phyloP scores from a whole-genome alignment of 306 rosid genomes.

The Pyrus pyrifolia region DNA sequence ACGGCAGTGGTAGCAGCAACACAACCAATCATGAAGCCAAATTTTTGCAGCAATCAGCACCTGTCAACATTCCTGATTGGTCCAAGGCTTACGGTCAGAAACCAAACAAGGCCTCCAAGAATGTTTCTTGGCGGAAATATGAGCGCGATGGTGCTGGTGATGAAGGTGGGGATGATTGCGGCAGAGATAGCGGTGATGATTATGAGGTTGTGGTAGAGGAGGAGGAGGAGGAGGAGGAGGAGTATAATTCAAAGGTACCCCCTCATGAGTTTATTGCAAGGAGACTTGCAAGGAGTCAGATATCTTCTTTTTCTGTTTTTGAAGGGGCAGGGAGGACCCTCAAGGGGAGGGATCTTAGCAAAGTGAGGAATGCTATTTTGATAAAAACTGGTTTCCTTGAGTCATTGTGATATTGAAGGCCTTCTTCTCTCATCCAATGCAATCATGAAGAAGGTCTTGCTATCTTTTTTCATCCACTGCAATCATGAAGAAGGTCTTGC shows the following conservation, averaged over 20 bases:
- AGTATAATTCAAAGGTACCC: constrained; percentile 40
- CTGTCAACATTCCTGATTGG: constrained; percentile 73
- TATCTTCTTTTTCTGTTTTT: constrained; percentile 81
- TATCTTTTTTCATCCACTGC: background rate
- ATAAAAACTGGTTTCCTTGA: constrained; percentile 85
- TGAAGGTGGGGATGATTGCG: constrained; percentile 7
- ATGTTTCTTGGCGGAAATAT: constrained; percentile 25
- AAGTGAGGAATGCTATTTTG: constrained; percentile 75
- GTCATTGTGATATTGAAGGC: constrained; percentile 26
- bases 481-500: background rate
- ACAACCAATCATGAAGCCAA: constrained; percentile 27
- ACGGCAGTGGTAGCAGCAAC: constrained; percentile 19
- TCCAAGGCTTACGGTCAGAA: constrained; percentile 36
- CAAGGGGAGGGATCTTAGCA: constrained; percentile 88
- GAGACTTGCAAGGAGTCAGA: constrained; percentile 75
- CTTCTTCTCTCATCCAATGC: background rate
- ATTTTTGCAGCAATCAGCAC: constrained; percentile 64
- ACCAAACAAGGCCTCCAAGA: constrained; percentile 27
- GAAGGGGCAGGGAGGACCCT: constrained; percentile 97
- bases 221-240: constrained; percentile 33
- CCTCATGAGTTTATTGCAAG: constrained; percentile 85
- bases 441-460: background rate
- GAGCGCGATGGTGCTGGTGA: constrained; percentile 16
- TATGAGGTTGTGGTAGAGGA: constrained; percentile 1
- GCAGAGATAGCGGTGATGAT: constrained; percentile 3